Evolutionary conservation across 768 basidiomycete species (phyloP).

Genomic region (Boletus tylopilopsis): DNA sequence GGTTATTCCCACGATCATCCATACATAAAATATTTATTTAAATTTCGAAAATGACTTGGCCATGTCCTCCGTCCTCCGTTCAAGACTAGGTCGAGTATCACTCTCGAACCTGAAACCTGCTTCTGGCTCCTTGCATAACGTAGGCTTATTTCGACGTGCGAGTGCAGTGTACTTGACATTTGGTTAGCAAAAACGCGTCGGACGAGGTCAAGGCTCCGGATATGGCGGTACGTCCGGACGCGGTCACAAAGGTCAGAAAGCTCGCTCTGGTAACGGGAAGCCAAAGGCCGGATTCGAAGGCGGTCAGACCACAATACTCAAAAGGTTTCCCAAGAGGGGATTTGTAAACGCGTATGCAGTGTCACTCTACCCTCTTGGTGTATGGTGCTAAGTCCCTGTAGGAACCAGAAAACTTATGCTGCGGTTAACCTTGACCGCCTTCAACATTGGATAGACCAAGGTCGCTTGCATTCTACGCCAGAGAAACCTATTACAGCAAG

Average conservation of each 20-base stretch:
- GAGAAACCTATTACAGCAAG: conserved; percentile 85
- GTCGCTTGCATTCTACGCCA: conserved; percentile 72
- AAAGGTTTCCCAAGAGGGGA: conserved; percentile 89
- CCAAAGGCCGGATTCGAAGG: conserved; percentile 87
- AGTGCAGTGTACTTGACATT: conserved; percentile 5
- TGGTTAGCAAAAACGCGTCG: conserved; percentile 85
- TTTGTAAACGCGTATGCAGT: conserved; percentile 84
- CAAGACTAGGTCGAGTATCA: conserved; percentile 40
- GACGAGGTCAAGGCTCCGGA: conserved; percentile 89
- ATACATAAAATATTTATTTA: not conserved
- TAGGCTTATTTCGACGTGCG: conserved; percentile 27
- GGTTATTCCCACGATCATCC: conserved; percentile 3
- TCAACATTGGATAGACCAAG: conserved; percentile 87
- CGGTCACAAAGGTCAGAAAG: conserved; percentile 95
- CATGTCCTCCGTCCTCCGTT: conserved; percentile 37
- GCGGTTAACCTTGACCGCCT: conserved; percentile 85
- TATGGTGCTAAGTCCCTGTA: conserved; percentile 29
- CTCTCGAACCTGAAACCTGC: conserved; percentile 77
- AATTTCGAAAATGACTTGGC: not conserved
- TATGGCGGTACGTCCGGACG: conserved; percentile 90
- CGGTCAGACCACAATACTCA: conserved; percentile 92
- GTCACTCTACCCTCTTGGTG: not conserved
- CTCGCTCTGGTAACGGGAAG: conserved; percentile 85
- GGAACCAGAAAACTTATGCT: conserved; percentile 72
- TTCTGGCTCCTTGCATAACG: conserved; percentile 64